Conservation (phyloP, 331 rosid species). For the Rosa hybrid region DNA sequence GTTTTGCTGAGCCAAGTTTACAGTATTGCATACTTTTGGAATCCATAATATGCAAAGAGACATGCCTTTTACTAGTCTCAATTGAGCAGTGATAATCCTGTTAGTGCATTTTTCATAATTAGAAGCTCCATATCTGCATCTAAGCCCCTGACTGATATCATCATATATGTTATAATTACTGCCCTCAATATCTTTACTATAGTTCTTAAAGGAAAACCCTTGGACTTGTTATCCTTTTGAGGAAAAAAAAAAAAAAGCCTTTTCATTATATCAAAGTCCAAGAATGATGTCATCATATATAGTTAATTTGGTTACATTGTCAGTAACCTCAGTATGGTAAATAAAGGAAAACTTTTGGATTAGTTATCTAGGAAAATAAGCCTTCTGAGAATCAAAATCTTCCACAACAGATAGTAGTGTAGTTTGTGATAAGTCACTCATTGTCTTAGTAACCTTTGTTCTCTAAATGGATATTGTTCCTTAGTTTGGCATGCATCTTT, state of each 20-base stretch:
- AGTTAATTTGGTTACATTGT: not conserved
- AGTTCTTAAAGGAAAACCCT: no score
- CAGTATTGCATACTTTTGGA: not conserved
- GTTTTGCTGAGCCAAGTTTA: not conserved
- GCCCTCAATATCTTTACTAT: not conserved
- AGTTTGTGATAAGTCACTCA: not conserved
- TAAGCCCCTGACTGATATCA: not conserved
- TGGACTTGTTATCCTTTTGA: no score
- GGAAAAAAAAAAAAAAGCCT: not conserved
- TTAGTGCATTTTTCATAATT: not conserved
- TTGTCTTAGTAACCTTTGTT: not conserved
- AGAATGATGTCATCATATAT: not conserved
- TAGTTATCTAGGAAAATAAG: not conserved
- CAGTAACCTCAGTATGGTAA: not conserved
- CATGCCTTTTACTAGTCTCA: not conserved
- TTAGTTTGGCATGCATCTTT: not conserved
- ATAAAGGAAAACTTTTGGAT: not conserved
- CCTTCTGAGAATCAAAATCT: not conserved
- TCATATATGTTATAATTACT: not conserved
- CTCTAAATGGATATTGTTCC: not conserved
- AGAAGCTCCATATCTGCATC: not conserved
- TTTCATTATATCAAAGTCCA: not conserved
- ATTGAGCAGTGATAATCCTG: not conserved
- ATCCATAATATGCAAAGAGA: not conserved
- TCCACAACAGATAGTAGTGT: not conserved